A percentile compares a stretch with the other conserved stretches of the same genome.
Conservation (phyloP, 1,139 yeast species). For the Trichomonascaceae sp. region DNA sequence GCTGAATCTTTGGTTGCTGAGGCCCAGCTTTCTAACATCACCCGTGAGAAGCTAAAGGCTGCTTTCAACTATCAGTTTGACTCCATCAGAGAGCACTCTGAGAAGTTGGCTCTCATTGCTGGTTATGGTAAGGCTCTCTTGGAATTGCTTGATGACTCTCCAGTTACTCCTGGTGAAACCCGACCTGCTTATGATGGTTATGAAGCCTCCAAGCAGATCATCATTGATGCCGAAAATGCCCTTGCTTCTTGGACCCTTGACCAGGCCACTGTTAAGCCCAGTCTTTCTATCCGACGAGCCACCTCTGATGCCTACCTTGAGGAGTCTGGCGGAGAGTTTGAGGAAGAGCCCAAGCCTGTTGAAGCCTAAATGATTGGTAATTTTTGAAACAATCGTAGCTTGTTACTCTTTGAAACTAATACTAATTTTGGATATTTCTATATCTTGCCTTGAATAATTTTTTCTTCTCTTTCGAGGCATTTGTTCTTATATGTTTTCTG, state of each 20-base stretch:
- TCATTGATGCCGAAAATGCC: slow-evolving; percentile 94
- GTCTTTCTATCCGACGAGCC: slow-evolving; percentile 77
- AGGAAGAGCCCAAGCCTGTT: slow-evolving; percentile 13
- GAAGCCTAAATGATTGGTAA: slow-evolving; percentile 6
- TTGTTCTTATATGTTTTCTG: neutral
- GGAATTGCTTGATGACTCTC: slow-evolving; percentile 91
- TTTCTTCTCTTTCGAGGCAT: neutral
- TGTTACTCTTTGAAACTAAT: slow-evolving; percentile 5
- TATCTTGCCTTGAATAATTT: neutral
- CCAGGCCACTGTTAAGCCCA: slow-evolving; percentile 91
- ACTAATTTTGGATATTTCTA: neutral
- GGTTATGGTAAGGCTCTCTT: slow-evolving; percentile 97
- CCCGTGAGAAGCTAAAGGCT: slow-evolving; percentile 95
- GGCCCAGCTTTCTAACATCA: slow-evolving; percentile 96
- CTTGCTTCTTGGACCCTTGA: slow-evolving; percentile 96
- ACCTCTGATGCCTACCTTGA: slow-evolving; percentile 59
- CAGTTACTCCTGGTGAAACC: slow-evolving; percentile 98
- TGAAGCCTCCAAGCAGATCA: slow-evolving; percentile 96
- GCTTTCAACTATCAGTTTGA: slow-evolving; percentile 97
- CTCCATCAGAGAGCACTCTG: slow-evolving; percentile 92
- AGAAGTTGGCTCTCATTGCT: slow-evolving; percentile 92
- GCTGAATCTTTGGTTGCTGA: slow-evolving; percentile 98
- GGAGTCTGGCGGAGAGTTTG: slow-evolving; percentile 40
- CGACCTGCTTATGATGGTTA: slow-evolving; percentile 98
- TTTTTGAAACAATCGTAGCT: neutral